Evolutionary conservation across 2,329 filamentous ascomycete genomes (phyloP).

Genomic region (Apiospora malaysiana): DNA sequence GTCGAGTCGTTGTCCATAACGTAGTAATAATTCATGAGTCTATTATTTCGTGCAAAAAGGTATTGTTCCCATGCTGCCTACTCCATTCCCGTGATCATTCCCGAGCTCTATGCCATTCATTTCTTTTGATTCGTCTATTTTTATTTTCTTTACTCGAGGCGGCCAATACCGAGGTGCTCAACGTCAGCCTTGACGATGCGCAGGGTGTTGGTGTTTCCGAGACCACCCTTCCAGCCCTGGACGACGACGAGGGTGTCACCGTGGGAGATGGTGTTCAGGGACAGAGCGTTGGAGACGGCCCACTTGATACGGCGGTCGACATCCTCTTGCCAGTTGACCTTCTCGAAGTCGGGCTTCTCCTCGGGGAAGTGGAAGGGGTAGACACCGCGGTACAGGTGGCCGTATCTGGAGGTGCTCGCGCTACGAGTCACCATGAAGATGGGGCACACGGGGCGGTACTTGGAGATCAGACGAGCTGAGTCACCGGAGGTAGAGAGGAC

Average conservation of each 20-base stretch:
- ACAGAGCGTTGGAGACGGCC: slow-evolving; percentile 87
- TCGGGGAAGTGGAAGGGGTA: slow-evolving; percentile 97
- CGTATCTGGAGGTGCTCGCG: slow-evolving; percentile 82
- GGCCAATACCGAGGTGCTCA: slow-evolving; percentile 62
- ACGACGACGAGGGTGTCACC: slow-evolving; percentile 82
- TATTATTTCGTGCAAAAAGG: slow-evolving; percentile 17
- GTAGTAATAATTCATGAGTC: slow-evolving; percentile 15
- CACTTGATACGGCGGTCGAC: slow-evolving; percentile 97
- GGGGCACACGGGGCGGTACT: slow-evolving; percentile 98
- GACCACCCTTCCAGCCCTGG: slow-evolving; percentile 89
- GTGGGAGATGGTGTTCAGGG: slow-evolving; percentile 75
- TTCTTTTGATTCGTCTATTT: slow-evolving; percentile 17
- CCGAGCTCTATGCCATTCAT: slow-evolving; percentile 4
- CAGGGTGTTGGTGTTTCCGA: slow-evolving; percentile 88
- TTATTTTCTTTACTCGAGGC: slow-evolving; percentile 39
- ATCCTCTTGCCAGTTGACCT: slow-evolving; percentile 97
- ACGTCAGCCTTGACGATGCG: slow-evolving; percentile 68
- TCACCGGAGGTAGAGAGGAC: slow-evolving; percentile 95
- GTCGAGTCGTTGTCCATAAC: not conserved
- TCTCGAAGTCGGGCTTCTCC: slow-evolving; percentile 91
- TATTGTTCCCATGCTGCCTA: slow-evolving; percentile 18
- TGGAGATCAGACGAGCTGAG: slow-evolving; percentile 93
- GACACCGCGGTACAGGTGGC: slow-evolving; percentile 95
- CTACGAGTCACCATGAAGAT: slow-evolving; percentile 99
- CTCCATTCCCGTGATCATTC: slow-evolving; percentile 17